These are phyloP conservation scores for Chlorella sp. DNA, from an alignment of 139 green algal genomes.

Conservation along the genomic window DNA sequence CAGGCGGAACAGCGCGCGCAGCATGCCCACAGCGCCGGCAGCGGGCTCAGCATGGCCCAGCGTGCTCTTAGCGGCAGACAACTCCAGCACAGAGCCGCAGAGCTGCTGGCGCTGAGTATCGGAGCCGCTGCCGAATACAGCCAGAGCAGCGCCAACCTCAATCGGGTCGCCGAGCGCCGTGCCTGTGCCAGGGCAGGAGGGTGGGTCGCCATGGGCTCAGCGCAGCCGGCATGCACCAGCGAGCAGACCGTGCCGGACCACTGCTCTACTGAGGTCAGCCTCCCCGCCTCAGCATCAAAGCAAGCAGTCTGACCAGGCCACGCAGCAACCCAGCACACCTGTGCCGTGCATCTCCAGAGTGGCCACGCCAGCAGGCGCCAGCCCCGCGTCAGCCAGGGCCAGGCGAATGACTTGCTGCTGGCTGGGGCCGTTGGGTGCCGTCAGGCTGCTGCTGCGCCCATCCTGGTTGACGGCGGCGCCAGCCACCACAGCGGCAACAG, in stretches of 20 bases:
- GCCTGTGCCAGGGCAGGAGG: background rate
- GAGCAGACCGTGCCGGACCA: no score
- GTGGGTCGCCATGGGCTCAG: no score
- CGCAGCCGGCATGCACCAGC: no score
- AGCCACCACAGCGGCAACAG: conserved; percentile 45
- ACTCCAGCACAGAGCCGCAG: background rate
- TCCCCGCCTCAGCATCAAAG: no score
- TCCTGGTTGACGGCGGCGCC: conserved; percentile 88
- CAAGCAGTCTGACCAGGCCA: conserved; percentile 14
- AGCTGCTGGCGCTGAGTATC: background rate
- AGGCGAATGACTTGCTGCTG: conserved; percentile 76
- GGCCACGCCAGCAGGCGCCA: conserved; percentile 17
- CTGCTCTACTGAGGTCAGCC: no score
- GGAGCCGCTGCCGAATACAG: conserved; percentile 21
- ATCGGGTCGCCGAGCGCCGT: conserved; percentile 67
- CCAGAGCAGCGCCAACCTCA: conserved; percentile 50
- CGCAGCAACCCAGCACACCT: conserved; percentile 65
- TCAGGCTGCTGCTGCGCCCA: conserved; percentile 85
- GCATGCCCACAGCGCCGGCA: conserved; percentile 42
- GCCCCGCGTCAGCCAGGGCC: conserved; percentile 52
- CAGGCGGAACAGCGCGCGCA: conserved; percentile 24
- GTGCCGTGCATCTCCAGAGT: conserved; percentile 80
- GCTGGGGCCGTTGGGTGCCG: conserved; percentile 85
- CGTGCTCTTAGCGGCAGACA: conserved; percentile 53
- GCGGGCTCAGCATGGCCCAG: conserved; percentile 62